Conservation (phyloP, 2,329 filamentous ascomycete species). For the Colletotrichum plurivorum region DNA sequence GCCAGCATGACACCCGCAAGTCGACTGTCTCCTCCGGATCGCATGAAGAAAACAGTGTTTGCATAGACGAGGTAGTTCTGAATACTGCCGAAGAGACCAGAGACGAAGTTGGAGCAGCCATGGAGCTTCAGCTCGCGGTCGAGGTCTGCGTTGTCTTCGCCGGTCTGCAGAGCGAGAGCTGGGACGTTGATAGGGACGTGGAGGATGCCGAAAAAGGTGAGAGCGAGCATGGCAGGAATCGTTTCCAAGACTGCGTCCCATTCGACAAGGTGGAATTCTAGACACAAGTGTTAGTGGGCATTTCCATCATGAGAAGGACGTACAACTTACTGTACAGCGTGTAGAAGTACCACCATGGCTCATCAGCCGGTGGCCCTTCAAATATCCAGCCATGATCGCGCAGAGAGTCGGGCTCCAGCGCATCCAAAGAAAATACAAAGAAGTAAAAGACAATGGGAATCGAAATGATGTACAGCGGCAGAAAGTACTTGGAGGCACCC, state of each 20-base stretch:
- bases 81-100: slow-evolving; percentile 89
- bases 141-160: slow-evolving; percentile 92
- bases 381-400: slow-evolving; percentile 91
- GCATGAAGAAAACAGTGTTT: slow-evolving; percentile 97
- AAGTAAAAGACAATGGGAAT: slow-evolving; percentile 86
- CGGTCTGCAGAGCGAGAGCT: slow-evolving; percentile 88
- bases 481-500: slow-evolving; percentile 85
- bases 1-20: slow-evolving; percentile 90
- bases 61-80: slow-evolving; percentile 98
- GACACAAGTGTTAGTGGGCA: slow-evolving; percentile 35
- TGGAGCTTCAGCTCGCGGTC: slow-evolving; percentile 94
- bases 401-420: slow-evolving; percentile 76
- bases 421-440: slow-evolving; percentile 78
- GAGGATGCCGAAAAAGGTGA: slow-evolving; percentile 97
- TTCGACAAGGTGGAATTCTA: slow-evolving; percentile 85
- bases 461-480: slow-evolving; percentile 87
- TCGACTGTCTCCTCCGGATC: slow-evolving; percentile 89
- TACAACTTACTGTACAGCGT: slow-evolving; percentile 84
- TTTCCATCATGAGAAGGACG: not conserved
- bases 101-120: slow-evolving; percentile 92
- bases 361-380: slow-evolving; percentile 83
- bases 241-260: slow-evolving; percentile 88
- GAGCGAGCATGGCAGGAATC: slow-evolving; percentile 93
- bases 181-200: slow-evolving; percentile 99
- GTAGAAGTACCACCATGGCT: slow-evolving; percentile 98